Evolutionary conservation across 306 rosid genomes (phyloP), one percentile per base, ranked within the genome.

Genomic region (Begonia fuchsioides): DNA sequence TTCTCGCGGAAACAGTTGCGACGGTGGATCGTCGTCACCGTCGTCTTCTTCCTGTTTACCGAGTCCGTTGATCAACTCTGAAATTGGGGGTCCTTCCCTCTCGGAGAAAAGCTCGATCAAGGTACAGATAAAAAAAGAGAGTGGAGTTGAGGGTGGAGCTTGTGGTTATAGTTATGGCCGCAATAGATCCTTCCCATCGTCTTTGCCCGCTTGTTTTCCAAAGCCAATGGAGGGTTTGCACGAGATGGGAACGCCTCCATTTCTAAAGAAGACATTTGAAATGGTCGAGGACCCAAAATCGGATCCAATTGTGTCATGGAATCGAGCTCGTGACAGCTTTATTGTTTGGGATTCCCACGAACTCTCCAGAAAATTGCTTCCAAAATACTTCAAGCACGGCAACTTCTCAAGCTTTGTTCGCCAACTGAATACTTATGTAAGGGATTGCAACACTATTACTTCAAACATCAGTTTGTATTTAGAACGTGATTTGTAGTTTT

Each of bases 381-480:
- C 95, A 1, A 81, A 69, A 14, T 77, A 79, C 62, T 85, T 90
- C 70, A 90, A 85, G 64, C 98, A 90, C 62, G 58, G 74, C 38
- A 85, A 85, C 51, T 81, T 90, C 77, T 81, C 98, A 14, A 90
- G 98, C 77, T 90, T 90, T 71, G 58, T 90, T 50, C 98, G 98
- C 61, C 98, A 90, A 68, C 98, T 90, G 54, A 90, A 90, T 13
- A 90, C 95, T 53, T 90, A 90, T 2, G 98, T 90, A 51, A 74
- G 80, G 62, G 35, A 26, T 26, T 26, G 35, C n/a, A n/a, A n/a
- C n/a, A n/a, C n/a, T n/a, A n/a, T 26, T 26, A 26, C 35, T 26
- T 26, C 0, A 26, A 26, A 26, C 35, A 26, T 26, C 7, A 26
- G 8, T 26, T n/a, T n/a, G 35, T 26, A 6, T 26, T 26, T 26